A percentile compares a stretch with the other conserved stretches of the same genome.
These are phyloP conservation scores for Botrytis medusae DNA, from an alignment of 2,329 filamentous ascomycete genomes.

Conservation along the genomic window DNA sequence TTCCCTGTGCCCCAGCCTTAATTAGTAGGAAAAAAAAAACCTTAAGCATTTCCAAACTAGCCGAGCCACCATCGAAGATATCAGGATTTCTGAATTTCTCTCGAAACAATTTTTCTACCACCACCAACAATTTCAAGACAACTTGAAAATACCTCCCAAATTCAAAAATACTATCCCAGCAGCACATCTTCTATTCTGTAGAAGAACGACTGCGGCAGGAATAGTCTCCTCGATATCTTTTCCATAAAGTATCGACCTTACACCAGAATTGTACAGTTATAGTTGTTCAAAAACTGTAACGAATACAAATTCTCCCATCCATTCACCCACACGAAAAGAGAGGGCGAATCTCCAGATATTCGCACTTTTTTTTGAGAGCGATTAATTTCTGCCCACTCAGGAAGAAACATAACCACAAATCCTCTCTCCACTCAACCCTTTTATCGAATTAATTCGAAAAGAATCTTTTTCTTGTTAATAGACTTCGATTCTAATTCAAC, in stretches of 20 bases:
- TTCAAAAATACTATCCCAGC: constrained; percentile 18
- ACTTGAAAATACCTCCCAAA: constrained; percentile 15
- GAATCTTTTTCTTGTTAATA: not conserved
- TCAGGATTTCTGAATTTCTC: constrained; percentile 1
- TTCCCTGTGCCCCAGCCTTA: not conserved
- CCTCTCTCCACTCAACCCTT: constrained; percentile 24
- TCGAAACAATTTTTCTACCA: constrained; percentile 13
- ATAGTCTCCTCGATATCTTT: constrained; percentile 28
- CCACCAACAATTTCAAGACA: constrained; percentile 21
- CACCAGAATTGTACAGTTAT: constrained; percentile 15
- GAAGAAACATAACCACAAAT: constrained; percentile 22
- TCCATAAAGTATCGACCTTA: constrained; percentile 15
- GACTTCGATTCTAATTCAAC: constrained; percentile 28
- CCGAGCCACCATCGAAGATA: constrained; percentile 20
- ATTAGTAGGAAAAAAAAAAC: not conserved
- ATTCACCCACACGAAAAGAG: constrained; percentile 27
- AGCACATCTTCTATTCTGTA: constrained; percentile 38
- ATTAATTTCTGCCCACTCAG: constrained; percentile 40
- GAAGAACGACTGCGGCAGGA: constrained; percentile 36
- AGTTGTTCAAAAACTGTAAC: constrained; percentile 16
- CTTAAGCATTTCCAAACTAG: not conserved
- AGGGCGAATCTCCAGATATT: constrained; percentile 26
- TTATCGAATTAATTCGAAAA: constrained; percentile 21
- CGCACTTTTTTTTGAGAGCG: constrained; percentile 33
- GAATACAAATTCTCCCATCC: constrained; percentile 23